phyloP scores from a whole-genome alignment of 306 rosid genomes.

The Sindora glabra region DNA sequence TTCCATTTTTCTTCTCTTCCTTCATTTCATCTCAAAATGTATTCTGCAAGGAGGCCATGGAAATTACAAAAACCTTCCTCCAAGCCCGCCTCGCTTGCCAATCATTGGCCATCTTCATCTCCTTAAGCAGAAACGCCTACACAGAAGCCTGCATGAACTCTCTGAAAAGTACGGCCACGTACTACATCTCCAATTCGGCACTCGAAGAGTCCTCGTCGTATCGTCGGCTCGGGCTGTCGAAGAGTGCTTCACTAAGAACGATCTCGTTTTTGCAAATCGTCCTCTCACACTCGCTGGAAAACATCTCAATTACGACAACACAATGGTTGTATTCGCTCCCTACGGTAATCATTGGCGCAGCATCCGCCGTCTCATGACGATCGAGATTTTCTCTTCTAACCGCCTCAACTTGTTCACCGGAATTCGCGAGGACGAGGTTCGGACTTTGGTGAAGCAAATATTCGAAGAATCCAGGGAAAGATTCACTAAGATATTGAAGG shows the following conservation, averaged over 20 bases:
- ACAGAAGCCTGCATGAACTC: constrained; percentile 12
- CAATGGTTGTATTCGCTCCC: no score
- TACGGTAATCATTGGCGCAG: no score
- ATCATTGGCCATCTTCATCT: constrained; percentile 43
- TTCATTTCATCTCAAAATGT: background rate
- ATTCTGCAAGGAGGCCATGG: background rate
- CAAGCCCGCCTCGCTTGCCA: no score
- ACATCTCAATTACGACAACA: no score
- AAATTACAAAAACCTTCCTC: constrained; percentile 16
- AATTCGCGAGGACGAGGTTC: constrained; percentile 19
- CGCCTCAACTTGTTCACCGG: constrained; percentile 1
- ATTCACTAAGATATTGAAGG: background rate
- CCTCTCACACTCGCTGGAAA: no score
- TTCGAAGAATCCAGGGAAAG: background rate
- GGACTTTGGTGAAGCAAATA: background rate
- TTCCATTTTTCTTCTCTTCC: background rate
- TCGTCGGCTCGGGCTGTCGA: no score
- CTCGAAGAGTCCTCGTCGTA: no score
- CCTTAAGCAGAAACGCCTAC: constrained; percentile 23
- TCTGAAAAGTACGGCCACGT: constrained; percentile 19
- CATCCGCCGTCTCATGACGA: no score
- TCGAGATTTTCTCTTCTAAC: constrained; percentile 16
- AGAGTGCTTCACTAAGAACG: no score
- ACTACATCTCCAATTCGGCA: constrained; percentile 18
- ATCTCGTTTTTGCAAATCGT: no score